Percentiles rank a stretch among this genome's conserved stretches.
phyloP scores from a whole-genome alignment of 345 rosid species.

The Citrus reticulata region DNA sequence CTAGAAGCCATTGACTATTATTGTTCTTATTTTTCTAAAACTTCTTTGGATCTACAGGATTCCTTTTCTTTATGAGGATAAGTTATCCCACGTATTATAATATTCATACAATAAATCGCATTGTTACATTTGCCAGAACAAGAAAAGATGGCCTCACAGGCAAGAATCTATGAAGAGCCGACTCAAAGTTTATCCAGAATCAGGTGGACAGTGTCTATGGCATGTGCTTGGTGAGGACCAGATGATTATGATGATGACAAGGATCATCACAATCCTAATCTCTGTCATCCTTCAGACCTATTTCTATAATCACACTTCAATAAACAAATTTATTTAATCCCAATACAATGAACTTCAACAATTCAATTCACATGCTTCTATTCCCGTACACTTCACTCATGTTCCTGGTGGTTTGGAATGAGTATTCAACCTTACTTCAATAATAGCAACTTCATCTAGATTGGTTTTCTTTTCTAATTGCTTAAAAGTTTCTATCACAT shows the following conservation, averaged over 20 bases:
- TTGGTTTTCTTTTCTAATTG: background rate
- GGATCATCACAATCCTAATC: background rate
- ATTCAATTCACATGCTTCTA: background rate
- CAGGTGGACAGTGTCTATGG: too few species aligned
- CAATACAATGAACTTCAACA: background rate
- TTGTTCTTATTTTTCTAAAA: background rate
- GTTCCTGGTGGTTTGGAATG: background rate
- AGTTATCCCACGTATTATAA: background rate
- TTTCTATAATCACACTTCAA: background rate
- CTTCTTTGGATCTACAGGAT: background rate
- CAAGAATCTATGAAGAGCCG: background rate
- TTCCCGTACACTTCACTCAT: background rate
- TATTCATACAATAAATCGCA: background rate
- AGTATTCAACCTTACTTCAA: background rate
- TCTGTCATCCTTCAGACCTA: background rate
- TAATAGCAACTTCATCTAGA: background rate
- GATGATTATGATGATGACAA: background rate
- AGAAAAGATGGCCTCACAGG: background rate
- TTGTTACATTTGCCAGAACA: background rate
- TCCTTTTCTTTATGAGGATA: background rate
- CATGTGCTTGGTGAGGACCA: background rate
- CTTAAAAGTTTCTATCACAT: too few species aligned
- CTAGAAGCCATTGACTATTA: background rate
- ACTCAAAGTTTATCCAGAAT: too few species aligned
- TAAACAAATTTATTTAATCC: too few species aligned